Evolutionary conservation across 202 grass and related monocot species (phyloP), one percentile per base, ranked within the genome.

Genomic region (Panicum virgatum): DNA sequence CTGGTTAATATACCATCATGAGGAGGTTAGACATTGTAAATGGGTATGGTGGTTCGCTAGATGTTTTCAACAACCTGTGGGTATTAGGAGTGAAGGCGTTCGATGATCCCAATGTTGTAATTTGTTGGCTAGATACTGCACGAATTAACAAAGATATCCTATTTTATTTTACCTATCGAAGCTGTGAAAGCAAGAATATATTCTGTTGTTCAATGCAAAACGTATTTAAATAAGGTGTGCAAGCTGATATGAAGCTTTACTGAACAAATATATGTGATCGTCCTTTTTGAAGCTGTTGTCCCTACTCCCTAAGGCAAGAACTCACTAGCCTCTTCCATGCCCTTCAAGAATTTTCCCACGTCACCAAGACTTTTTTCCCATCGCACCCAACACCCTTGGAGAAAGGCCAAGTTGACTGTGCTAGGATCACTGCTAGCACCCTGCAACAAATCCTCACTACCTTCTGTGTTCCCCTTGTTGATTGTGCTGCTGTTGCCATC

Each of bases 251-350:
- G 50, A 53, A 56, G 52, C 52, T 11, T 11, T 23, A 56, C 20
- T 56, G 8, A 56, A 23, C 48, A n/a, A 19, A 51, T 51, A 22
- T 9, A 9, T 56, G 20, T 12, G 18, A 36, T 4, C 37, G 4
- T 59, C 54, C 34, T 15, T 48, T 20, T 27, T 46, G 4, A 78
- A 75, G 12, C 29, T 52, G 7, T 61, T 72, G 2, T 82, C 51
- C 72, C 57, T 73, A 11, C 32, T 34, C 32, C 32, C 32, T 34
- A 34, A 34, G 80, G 72, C 75, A 87, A 61, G 9, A 89, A 87
- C 62, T 74, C 81, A 43, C 29, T 79, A 7, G 79, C 80, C 69
- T 89, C 80, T 86, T 90, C 73, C 66, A 42, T 53, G 52, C 77
- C 81, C 59, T 82, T 85, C 50, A 80, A 75, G 57, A 88, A 82